Base-by-base conservation (phyloP, 106 monocot species). In the Dendrobium nobile region DNA sequence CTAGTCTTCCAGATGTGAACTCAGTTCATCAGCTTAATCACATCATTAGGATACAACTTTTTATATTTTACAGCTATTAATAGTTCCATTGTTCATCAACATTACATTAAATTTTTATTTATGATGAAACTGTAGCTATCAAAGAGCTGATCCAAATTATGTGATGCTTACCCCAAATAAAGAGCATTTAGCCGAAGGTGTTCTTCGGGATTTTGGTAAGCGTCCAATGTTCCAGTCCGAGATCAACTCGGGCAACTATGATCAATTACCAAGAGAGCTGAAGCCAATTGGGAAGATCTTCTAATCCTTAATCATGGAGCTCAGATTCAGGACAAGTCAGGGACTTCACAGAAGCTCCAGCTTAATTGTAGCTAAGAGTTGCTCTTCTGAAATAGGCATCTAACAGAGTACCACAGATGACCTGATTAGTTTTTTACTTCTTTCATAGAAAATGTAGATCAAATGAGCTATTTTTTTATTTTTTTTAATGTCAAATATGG, bases 141-240 rank as follows among this genome's bases (percentile, higher is more conserved):
- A 98, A 86, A 94, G 94, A 80, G 97, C 94, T 0, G 97, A 98
- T 89, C 97, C 94, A 43, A 98, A 98, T 83, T 98, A 98, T 56
- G 88, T 98, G 31, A 98, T 98, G 97, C 76, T 98, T 81, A 92
- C 92, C 18, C 94, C 89, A 54, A 95, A 77, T 74, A 98, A 94
- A 82, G 97, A 98, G 87, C 97, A 98, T 80, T 84, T 98, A 79
- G 92, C 97, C 41, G 89, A 88, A n/a, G 92, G 87, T n/a, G 82
- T 98, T 82, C 83, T 94, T 72, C 72, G 76, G 24, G 79, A 91
- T 74, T 94, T 87, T 44, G 94, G 94, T 26, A 88, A 90, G 84
- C 80, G 92, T 10, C 97, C 97, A 4, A 87, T 94, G 92, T 98
- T 94, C 82, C 88, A 98, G 59, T 82, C 92, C 9, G 86, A 94